Evolutionary conservation across 176 grass and related monocot species (phyloP), one percentile per base, ranked within the genome.

Genomic region (Rhynchospora tenuis): DNA sequence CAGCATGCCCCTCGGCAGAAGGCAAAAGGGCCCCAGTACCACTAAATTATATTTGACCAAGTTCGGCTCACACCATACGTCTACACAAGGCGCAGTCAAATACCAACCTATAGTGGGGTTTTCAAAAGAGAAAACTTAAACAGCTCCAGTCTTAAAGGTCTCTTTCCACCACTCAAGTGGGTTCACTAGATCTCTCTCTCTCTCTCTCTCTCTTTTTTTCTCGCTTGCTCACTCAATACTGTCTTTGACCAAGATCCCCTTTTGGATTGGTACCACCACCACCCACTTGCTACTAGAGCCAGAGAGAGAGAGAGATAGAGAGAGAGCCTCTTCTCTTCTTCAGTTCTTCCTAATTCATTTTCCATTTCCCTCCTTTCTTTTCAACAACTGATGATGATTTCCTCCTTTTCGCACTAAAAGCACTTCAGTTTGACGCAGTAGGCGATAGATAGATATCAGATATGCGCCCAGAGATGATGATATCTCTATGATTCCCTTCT

Each of bases 401-500:
- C 78, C 27, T n/a, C 82, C 66, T 81, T 84, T 68, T 81, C 20
- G 52, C 75, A 64, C 81, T 83, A 74, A 84, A 89, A 85, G 68
- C 76, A 17, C 59, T 33, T 33, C 80, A 70, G 73, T 84, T 54
- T 58, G 56, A 59, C 64, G 67, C 52, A 64, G 52, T 57, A 59
- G 85, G 48, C 83, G n/a, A 38, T 38, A 86, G n/a, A 38, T 38
- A 38, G 33, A 1, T 38, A 38, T 38, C 33, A 38, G 33, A 38
- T 38, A 38, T 38, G 33, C 33, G 33, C 33, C 3, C 33, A 38
- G 33, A 85, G 73, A 81, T 86, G 84, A 81, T 47, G 68, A 79
- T 60, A 87, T 33, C 87, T 90, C 85, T 82, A 92, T 90, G 74
- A 89, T 93, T 81, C 85, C 50, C 24, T 26, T 65, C 76, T 44